Base-by-base conservation (phyloP, 495 filamentous ascomycete species). In the Lindgomyces ingoldianus region DNA sequence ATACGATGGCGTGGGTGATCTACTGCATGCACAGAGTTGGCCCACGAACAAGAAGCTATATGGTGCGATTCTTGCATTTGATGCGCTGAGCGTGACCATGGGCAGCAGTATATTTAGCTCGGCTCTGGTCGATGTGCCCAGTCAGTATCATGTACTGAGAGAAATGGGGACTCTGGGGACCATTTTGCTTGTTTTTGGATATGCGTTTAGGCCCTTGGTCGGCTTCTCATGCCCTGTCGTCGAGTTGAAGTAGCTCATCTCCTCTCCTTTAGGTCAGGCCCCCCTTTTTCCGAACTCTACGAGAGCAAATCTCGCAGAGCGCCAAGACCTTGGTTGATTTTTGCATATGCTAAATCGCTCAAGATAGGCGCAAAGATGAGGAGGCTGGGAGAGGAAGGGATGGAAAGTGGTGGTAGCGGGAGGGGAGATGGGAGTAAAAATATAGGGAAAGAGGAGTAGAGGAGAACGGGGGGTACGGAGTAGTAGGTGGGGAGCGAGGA, bases 21-120 rank as follows among this genome's bases (percentile, higher is more conserved):
- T 81, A 0, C 33, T 71, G 8, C 78, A 86, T 66, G 81, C 83
- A 3, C 77, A 81, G 62, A 86, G 85, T 70, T 85, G 82, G 81
- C 64, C 72, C 2, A 60, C 70, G 55, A 57, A 64, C 10, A 76
- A 74, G 51, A 84, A 84, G 74, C 27, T 74, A 11, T 41, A 46
- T 21, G 64, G 70, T 16, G 45, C 48, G 3, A 68, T 83, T 19
- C 61, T 75, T 1, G 67, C 68, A 12, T 75, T 69, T 39, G 71
- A 74, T 63, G 67, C 71, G 1, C 45, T 76, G 18, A 54, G 65
- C n/a, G 74, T 69, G 14, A 70, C 74, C 4, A 67, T 76, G 39
- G 72, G 69, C 3, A 65, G 55, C 57, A 65, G 51, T 47, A 72
- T 74, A 25, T 75, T 76, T 27, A 46, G 19, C 8, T 33, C 48